phyloP scores from a whole-genome alignment of 805 yeast genomes.

The Pichia nanzhaoensis region DNA sequence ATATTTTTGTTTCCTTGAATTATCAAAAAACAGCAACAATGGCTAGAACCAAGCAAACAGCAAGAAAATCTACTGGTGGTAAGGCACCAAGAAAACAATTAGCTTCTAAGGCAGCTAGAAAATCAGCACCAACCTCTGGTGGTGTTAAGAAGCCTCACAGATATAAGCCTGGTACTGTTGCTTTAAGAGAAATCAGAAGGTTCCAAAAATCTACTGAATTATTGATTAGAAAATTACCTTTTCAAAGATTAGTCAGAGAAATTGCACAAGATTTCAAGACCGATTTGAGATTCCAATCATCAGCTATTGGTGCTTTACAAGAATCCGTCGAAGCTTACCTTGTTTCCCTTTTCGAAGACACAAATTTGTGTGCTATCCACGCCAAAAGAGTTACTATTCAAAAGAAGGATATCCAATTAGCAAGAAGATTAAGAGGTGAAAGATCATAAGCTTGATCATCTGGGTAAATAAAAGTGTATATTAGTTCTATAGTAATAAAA shows the following conservation, averaged over 20 bases:
- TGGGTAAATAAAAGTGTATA: conserved; percentile 15
- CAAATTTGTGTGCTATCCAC: conserved; percentile 97
- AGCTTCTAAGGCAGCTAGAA: conserved; percentile 90
- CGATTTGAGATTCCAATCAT: conserved; percentile 92
- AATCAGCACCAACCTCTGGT: conserved; percentile 85
- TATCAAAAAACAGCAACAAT: conserved; percentile 30
- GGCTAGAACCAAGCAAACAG: conserved; percentile 94
- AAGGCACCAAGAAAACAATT: conserved; percentile 92
- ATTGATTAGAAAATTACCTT: conserved; percentile 91
- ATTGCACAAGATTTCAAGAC: conserved; percentile 92
- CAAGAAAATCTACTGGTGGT: conserved; percentile 94
- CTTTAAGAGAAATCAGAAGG: conserved; percentile 94
- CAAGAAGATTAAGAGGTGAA: conserved; percentile 97
- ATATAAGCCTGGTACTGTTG: conserved; percentile 96
- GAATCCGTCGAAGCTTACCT: conserved; percentile 98
- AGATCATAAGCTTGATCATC: conserved; percentile 51
- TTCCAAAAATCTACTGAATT: conserved; percentile 95
- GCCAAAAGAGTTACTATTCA: conserved; percentile 98
- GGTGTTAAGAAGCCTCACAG: conserved; percentile 95
- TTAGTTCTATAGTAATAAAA: conserved; percentile 16
- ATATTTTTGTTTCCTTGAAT: no score
- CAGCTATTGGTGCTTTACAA: conserved; percentile 96
- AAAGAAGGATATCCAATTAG: conserved; percentile 97
- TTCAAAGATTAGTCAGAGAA: conserved; percentile 95
- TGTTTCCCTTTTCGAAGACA: conserved; percentile 93